Conservation (phyloP, 2,329 filamentous ascomycete genomes). For the Xylariomycetidae sp. region DNA sequence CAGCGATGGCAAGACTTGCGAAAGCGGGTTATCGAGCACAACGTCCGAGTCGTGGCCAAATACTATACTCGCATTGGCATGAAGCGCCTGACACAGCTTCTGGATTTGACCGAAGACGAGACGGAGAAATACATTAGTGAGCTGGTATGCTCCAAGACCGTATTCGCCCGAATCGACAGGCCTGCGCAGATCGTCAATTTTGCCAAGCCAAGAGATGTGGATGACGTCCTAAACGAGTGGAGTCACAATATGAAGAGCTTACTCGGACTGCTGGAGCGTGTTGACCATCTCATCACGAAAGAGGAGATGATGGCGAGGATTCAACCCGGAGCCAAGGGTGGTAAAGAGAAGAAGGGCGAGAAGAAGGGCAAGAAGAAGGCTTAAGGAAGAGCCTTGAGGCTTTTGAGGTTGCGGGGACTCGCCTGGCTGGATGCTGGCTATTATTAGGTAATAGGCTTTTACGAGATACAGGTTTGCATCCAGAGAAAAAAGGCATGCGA, state of each 20-base stretch:
- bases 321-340: conserved; percentile 55
- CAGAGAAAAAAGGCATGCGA: conserved; percentile 19
- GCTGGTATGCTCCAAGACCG: conserved; percentile 93
- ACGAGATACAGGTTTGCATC: conserved; percentile 17
- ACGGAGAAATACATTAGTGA: conserved; percentile 99
- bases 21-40: conserved; percentile 98
- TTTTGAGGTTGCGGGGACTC: conserved; percentile 2
- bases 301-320: conserved; percentile 99
- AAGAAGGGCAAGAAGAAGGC: conserved; percentile 32
- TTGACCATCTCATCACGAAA: conserved; percentile 98
- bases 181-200: conserved; percentile 91
- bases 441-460: conserved; percentile 5
- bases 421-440: background rate
- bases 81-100: conserved; percentile 79
- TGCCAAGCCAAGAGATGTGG: conserved; percentile 88
- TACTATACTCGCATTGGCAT: conserved; percentile 98
- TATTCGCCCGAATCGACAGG: conserved; percentile 95
- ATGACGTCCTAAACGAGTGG: conserved; percentile 98
- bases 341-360: conserved; percentile 36
- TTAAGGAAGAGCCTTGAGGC: conserved; percentile 10
- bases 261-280: conserved; percentile 77
- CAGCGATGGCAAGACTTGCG: conserved; percentile 90
- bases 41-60: conserved; percentile 93
- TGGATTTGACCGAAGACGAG: conserved; percentile 90
- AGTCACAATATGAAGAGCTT: conserved; percentile 96